phyloP scores from a whole-genome alignment of 2,329 filamentous ascomycete genomes.

The Bipolaris bicolor region DNA sequence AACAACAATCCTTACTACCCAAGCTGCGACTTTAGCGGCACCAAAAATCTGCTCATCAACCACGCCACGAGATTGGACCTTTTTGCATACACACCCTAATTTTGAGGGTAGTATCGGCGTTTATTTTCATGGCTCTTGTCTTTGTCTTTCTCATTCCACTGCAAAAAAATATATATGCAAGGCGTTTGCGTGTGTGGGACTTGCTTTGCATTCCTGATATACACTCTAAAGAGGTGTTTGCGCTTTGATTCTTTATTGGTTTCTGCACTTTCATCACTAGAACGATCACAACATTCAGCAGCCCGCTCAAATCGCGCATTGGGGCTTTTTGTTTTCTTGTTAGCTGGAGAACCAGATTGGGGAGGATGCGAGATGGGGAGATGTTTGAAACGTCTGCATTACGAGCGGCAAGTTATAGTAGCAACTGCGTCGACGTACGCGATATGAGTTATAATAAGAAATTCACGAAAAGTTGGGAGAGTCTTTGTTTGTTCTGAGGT shows the following conservation, averaged over 20 bases:
- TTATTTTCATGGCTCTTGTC: not conserved
- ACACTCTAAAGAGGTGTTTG: not conserved
- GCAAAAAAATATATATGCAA: conserved; percentile 5
- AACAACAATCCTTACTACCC: conserved; percentile 3
- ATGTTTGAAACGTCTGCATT: not conserved
- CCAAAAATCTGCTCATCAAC: conserved; percentile 12
- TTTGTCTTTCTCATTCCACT: not conserved
- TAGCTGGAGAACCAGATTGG: conserved; percentile 14
- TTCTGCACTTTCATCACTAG: not conserved
- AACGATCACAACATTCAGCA: not conserved
- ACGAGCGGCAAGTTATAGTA: not conserved
- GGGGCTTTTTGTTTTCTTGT: conserved; percentile 20
- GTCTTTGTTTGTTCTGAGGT: not conserved
- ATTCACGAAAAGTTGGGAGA: not conserved
- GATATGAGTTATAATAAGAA: conserved; percentile 1
- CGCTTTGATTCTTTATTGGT: not conserved
- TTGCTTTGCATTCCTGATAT: conserved; percentile 1
- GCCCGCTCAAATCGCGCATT: conserved; percentile 5
- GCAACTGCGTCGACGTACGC: not conserved
- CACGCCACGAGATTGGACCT: conserved; percentile 9
- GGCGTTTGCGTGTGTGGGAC: conserved; percentile 1
- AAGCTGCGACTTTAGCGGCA: conserved; percentile 9
- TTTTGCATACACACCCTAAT: conserved; percentile 7
- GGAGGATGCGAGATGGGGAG: not conserved
- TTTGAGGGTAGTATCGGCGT: conserved; percentile 2